Evolutionary conservation across 1,139 yeast genomes (phyloP), one percentile per base, ranked within the genome.

Genomic region (Candida dubliniensis): DNA sequence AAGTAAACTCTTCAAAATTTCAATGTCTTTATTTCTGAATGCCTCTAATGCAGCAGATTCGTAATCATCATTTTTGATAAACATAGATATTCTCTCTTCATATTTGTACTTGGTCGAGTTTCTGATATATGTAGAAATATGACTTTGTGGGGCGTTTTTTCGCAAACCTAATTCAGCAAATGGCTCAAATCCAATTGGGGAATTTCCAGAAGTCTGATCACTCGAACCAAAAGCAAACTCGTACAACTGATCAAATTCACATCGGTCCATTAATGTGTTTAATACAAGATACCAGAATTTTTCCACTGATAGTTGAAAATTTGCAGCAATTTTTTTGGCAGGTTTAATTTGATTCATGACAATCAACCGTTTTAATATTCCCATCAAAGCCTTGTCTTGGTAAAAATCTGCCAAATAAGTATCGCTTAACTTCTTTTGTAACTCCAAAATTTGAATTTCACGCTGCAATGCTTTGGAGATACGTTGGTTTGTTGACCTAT

Each of bases 111-210:
- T 64, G 4, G 56, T 49, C 36, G 70, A 65, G 44, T 66, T 63
- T 34, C 57, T 57, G 36, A 74, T 72, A 47, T 71, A 73, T 4
- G 60, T 55, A 0, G 74, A 61, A 8, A 69, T 60, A 42, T 69
- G 68, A n/a, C 60, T 59, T 34, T 55, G 49, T 0, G 77, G 77
- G 18, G 79, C 84, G 1, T 78, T 77, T 30, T 76, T 68, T 26
- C 69, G 69, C 37, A 81, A 53, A 29, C 81, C 75, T 31, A 77
- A 74, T 10, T 76, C 71, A 40, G 75, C 85, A 51, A 89, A 82
- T 1, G 84, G 81, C 49, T 74, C 76, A 51, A 83, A 86, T 0
- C 95, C 95, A 44, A 89, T 85, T 0, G 91, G 89, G 0, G 95
- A 77, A 53, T 78, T 82, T 44, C 74, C 72, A n/a, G 50, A 45